These are phyloP conservation scores for Colletotrichum liriopes DNA, from an alignment of 2,329 filamentous ascomycete species.

Conservation along the genomic window DNA sequence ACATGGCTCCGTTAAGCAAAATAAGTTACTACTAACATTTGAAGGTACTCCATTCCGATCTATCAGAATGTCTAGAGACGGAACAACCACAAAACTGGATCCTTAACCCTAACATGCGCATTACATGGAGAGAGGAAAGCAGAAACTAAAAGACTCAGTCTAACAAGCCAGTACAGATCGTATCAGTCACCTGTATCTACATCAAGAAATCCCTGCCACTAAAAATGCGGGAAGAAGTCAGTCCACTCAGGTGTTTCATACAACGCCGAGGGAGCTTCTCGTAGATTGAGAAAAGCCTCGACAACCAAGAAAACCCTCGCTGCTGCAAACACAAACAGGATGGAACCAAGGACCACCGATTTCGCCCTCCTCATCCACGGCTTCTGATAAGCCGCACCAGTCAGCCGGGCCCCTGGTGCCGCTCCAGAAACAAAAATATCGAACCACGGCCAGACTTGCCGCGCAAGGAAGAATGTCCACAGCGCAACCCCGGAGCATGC, in stretches of 20 bases:
- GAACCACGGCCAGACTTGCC: slow-evolving; percentile 31
- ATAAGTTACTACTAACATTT: no score
- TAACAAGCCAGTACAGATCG: neutral
- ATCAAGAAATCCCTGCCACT: neutral
- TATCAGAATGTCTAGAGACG: no score
- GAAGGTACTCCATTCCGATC: no score
- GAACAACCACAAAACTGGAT: neutral
- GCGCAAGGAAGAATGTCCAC: slow-evolving; percentile 41
- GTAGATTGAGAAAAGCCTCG: slow-evolving; percentile 47
- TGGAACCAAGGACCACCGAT: neutral
- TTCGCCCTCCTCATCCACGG: slow-evolving; percentile 28
- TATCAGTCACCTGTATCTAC: neutral
- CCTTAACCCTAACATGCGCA: neutral
- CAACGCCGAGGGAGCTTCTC: slow-evolving; percentile 43
- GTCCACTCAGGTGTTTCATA: slow-evolving; percentile 47
- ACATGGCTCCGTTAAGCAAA: no score
- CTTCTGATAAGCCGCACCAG: neutral
- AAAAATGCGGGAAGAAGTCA: slow-evolving; percentile 46
- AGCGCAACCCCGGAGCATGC: slow-evolving; percentile 31
- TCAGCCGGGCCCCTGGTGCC: slow-evolving; percentile 25
- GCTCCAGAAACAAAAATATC: slow-evolving; percentile 42
- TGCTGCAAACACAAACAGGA: slow-evolving; percentile 33
- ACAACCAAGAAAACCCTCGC: slow-evolving; percentile 46
- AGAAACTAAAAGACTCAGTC: neutral
- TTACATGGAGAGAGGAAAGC: neutral